Evolutionary conservation across 164 flowering plant genomes (phyloP).

Genomic region (Buxus sempervirens): DNA sequence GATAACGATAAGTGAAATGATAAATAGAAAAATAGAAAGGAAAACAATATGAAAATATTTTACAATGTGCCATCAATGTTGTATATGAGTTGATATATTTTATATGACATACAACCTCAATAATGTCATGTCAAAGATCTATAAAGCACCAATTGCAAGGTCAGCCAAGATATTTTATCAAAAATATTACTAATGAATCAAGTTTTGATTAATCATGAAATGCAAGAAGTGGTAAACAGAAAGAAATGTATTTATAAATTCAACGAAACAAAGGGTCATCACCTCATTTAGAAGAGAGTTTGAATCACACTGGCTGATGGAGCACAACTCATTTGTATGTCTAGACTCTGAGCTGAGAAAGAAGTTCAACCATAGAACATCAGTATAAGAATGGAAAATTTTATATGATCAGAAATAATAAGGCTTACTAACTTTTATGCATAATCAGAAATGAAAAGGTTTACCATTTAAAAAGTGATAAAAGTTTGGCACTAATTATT

Average conservation of each 20-base stretch:
- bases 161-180: too few relatives aligned
- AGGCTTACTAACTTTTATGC: not conserved
- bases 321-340: constrained; percentile 88
- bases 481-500: not conserved
- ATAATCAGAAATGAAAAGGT: not conserved
- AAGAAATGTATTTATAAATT: not conserved
- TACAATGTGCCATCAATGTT: too few relatives aligned
- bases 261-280: not conserved
- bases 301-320: constrained; percentile 91
- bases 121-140: too few relatives aligned
- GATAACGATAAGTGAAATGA: not conserved
- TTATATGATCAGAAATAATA: not conserved
- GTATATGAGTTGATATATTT: too few relatives aligned
- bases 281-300: constrained; percentile 94
- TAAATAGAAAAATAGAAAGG: not conserved
- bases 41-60: too few relatives aligned
- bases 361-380: constrained; percentile 11
- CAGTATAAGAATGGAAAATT: constrained; percentile 7
- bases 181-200: not conserved
- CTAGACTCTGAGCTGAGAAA: constrained; percentile 72
- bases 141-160: too few relatives aligned
- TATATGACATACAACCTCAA: too few relatives aligned
- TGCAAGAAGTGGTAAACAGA: not conserved
- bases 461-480: not conserved
- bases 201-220: too few relatives aligned